Evolutionary conservation across 2,329 filamentous ascomycete genomes (phyloP), one percentile per base, ranked within the genome.

Genomic region (Cladophialophora chaetospira): DNA sequence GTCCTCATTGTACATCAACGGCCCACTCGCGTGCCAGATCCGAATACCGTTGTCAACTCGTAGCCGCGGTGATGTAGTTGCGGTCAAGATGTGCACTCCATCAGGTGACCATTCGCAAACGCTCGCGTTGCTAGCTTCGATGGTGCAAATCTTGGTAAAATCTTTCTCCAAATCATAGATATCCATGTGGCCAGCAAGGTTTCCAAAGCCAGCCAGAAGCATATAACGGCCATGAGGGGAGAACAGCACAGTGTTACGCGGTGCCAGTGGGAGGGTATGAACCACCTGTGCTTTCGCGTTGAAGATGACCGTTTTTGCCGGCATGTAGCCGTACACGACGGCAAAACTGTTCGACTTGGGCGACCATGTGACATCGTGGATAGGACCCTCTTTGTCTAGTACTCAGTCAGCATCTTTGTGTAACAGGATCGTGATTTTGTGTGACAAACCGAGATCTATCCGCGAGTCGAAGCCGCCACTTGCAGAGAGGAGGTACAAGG

Each of bases 281-380:
- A 88, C 88, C 17, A 88, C 81, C 57, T 91, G 83, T 61, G 89
- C 94, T 62, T 90, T 87, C 67, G 88, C 84, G 73, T 97, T 97
- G 83, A 97, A 99, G 66, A 99, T 94, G 65, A 93, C 97, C 3
- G 93, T 94, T 82, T 97, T 97, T 54, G 94, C 90, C n/a, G 94
- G 94, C 91, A 97, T 97, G 75, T 90, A 97, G 60, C 94, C 94
- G 71, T 99, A 99, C 13, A 97, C 87, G 28, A 99, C 94, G 70
- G 91, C 93, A 69, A 99, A 99, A 74, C 97, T 93, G 77, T 91
- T 95, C 67, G 91, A 95, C 75, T 94, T 97, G 45, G 94, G 92
- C 43, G 91, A 97, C 94, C 94, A 99, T n/a, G 89, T 85, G 40
- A 99, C 93, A 71, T 99, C 94, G 73, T 97, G 93, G 67, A 97